Evolutionary conservation across 1,284 basidiomycete genomes (phyloP), one percentile per base, ranked within the genome.

Genomic region (Paramarasmius palmivorus): DNA sequence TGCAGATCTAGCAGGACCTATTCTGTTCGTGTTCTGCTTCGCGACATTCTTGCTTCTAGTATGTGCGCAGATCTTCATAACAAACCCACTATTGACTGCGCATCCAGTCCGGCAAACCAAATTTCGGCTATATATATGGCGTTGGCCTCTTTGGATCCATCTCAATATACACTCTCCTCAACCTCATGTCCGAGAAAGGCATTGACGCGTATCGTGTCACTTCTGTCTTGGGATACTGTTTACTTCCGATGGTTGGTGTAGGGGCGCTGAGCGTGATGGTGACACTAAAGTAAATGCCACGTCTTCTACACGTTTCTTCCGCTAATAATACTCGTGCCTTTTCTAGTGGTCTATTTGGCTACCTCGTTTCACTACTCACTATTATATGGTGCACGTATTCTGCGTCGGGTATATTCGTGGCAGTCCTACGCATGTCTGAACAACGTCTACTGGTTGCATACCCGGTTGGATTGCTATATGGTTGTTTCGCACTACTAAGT

Each of bases 71-170:
- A 15, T 25, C 47, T 57, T 5, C 22, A 8, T 17, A 46, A 32
- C 8, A 32, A 20, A 15, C 25, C 26, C 6, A 17, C 4, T 8
- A 17, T 26, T 46, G 14, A 42, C 19, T 37, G 15, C 68, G 12
- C 2, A 22, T 32, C 15, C 35, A 98, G 95, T 95, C 94, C 14
- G 97, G 97, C 58, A 98, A 98, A 77, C 93, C 94, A 7, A 97
- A 98, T 69, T 99, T 99, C 72, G 95, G 93, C 26, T 98, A 98
- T 72, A 98, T 99, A 60, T 99, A 99, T 70, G 97, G 97, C 48
- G 93, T 99, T 57, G 96, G 92, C 46, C 82, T 98, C 12, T 83
- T 99, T 61, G 97, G 97, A 50, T 94, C 92, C 3, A 81, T 86
- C n/a, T 94, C 94, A 35, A 90, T 99, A 66, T 99, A 99, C 77